Percentiles rank a stretch among this genome's conserved stretches.
Evolutionary conservation across 768 basidiomycete genomes (phyloP).

Genomic region (Exsudoporus frostii): DNA sequence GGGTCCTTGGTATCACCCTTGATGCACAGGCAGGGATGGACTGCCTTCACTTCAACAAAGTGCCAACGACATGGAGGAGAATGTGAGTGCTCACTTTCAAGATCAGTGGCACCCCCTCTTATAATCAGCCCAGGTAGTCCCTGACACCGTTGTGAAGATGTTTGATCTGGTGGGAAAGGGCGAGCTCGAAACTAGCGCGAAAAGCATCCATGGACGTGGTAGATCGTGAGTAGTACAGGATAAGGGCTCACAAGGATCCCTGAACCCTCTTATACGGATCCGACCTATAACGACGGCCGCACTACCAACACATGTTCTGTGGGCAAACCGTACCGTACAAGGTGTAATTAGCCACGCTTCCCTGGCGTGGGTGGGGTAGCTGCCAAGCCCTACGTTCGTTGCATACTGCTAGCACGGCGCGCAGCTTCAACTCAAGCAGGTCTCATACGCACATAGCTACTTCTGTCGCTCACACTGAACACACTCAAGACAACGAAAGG

Average conservation of each 20-base stretch:
- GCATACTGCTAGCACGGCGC: neutral
- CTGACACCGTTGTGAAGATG: neutral
- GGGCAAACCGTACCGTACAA: neutral
- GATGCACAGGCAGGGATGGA: neutral
- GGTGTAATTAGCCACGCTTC: neutral
- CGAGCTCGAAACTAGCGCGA: neutral
- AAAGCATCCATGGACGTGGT: neutral
- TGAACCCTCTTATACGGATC: neutral
- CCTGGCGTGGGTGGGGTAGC: neutral
- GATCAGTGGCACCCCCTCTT: neutral
- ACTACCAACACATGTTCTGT: neutral
- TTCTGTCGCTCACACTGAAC: neutral
- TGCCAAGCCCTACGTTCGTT: neutral
- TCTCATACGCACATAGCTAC: neutral
- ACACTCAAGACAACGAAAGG: neutral
- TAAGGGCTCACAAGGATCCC: neutral
- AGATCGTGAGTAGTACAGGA: neutral
- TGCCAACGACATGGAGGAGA: neutral
- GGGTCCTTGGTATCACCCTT: neutral
- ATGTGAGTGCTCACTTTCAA: neutral
- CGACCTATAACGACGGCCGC: neutral
- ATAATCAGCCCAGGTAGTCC: too few relatives aligned
- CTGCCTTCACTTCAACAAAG: neutral
- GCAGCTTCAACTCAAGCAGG: neutral
- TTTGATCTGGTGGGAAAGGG: neutral